A percentile compares a stretch with the other conserved stretches of the same genome.
These are phyloP conservation scores for Allantophomopsis lycopodina DNA, from an alignment of 2,329 filamentous ascomycete genomes.

Conservation along the genomic window DNA sequence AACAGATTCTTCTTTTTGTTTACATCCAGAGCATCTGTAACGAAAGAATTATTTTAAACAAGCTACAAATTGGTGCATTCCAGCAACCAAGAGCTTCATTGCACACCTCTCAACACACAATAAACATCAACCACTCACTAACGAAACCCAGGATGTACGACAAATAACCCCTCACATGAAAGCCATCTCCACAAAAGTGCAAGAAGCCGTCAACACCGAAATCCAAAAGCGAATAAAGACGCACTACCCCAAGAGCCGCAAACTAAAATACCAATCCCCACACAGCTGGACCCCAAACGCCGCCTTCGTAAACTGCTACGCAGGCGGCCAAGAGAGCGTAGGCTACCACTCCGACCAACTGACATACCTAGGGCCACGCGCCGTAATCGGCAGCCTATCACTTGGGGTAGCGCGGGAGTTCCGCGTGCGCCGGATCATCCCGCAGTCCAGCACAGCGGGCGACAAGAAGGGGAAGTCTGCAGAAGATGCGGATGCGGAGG, in stretches of 20 bases:
- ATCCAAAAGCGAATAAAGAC: constrained; percentile 57
- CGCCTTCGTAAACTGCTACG: constrained; percentile 90
- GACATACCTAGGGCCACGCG: constrained; percentile 80
- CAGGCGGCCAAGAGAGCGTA: constrained; percentile 66
- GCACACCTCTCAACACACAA: too few species aligned
- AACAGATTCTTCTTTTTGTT: too few species aligned
- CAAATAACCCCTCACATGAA: constrained; percentile 63
- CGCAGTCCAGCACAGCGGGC: constrained; percentile 24
- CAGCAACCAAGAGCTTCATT: too few species aligned
- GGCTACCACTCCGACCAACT: constrained; percentile 90
- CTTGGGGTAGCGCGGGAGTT: constrained; percentile 91
- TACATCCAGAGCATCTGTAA: not conserved
- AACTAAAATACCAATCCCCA: constrained; percentile 66
- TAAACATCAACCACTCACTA: not conserved
- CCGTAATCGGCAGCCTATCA: constrained; percentile 81
- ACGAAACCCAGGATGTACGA: constrained; percentile 48
- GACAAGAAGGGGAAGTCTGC: constrained; percentile 10
- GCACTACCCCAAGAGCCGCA: constrained; percentile 54
- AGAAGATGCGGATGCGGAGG: constrained; percentile 48
- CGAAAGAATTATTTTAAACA: too few species aligned
- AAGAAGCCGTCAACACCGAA: constrained; percentile 63
- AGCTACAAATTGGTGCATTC: too few species aligned
- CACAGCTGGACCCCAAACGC: constrained; percentile 71
- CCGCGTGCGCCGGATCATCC: constrained; percentile 64
- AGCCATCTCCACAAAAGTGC: constrained; percentile 54